Evolutionary conservation across 228 moss, liverwort and hornwort species (phyloP).

Genomic region (Sphagnum fallax): DNA sequence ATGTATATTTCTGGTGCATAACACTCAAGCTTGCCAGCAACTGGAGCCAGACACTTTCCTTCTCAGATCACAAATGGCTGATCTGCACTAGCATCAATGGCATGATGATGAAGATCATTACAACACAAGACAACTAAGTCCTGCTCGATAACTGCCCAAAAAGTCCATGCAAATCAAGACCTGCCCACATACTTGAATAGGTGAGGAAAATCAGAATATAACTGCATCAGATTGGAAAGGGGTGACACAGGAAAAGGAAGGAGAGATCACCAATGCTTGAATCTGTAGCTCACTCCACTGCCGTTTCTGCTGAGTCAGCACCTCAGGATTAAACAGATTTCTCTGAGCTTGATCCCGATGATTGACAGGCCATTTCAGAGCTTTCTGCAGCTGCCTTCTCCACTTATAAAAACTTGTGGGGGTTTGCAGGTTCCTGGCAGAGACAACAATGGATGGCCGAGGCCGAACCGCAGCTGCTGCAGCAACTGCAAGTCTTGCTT

Average conservation of each 20-base stretch:
- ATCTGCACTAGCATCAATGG: too few relatives aligned
- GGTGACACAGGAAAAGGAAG: neutral
- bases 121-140: too few relatives aligned
- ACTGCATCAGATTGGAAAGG: too few relatives aligned
- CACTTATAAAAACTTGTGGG: slow-evolving; percentile 63
- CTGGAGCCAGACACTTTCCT: too few relatives aligned
- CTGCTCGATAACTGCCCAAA: too few relatives aligned
- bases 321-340: slow-evolving; percentile 83
- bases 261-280: slow-evolving; percentile 68
- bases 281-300: slow-evolving; percentile 93
- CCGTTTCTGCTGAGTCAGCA: slow-evolving; percentile 89
- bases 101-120: too few relatives aligned
- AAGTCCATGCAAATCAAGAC: too few relatives aligned
- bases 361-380: slow-evolving; percentile 72
- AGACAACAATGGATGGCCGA: slow-evolving; percentile 89
- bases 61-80: too few relatives aligned
- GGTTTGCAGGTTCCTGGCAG: slow-evolving; percentile 61
- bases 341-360: slow-evolving; percentile 69
- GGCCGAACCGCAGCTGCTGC: slow-evolving; percentile 96
- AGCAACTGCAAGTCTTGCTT: slow-evolving; percentile 88
- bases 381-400: slow-evolving; percentile 77
- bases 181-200: too few relatives aligned
- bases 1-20: too few relatives aligned
- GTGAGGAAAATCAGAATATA: too few relatives aligned
- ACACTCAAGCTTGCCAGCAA: too few relatives aligned